A percentile compares a stretch with the other conserved stretches of the same genome.
phyloP scores from a whole-genome alignment of 208 protist species.

The Phytomonas sp. region DNA sequence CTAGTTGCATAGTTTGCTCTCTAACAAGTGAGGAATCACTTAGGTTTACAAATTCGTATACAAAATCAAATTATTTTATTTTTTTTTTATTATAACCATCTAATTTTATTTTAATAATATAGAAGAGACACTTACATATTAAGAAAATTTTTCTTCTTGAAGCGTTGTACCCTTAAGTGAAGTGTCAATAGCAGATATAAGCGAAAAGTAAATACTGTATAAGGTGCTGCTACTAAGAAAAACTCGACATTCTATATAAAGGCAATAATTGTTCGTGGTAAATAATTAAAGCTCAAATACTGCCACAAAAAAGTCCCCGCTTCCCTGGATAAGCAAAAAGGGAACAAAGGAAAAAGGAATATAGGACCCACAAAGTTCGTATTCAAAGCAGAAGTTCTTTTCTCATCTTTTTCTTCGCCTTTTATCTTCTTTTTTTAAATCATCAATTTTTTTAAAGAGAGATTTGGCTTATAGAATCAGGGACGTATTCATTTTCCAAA shows the following conservation, averaged over 20 bases:
- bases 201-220: neutral
- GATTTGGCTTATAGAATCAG: neutral
- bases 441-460: neutral
- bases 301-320: neutral
- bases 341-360: neutral
- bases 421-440: slow-evolving; percentile 9
- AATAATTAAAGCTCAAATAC: neutral
- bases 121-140: neutral
- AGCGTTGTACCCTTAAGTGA: neutral
- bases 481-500: neutral
- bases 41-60: neutral
- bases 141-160: neutral
- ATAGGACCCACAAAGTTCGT: neutral
- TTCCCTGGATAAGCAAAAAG: neutral
- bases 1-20: neutral
- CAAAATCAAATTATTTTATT: neutral
- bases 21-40: neutral
- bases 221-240: neutral
- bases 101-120: neutral
- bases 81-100: slow-evolving; percentile 2
- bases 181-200: neutral
- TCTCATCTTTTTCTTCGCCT: neutral
- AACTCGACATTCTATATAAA: neutral
- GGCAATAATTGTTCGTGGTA: neutral
- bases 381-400: neutral